Conservation (phyloP, 1,284 basidiomycete genomes). For the Cutaneotrichosporon sp. region DNA sequence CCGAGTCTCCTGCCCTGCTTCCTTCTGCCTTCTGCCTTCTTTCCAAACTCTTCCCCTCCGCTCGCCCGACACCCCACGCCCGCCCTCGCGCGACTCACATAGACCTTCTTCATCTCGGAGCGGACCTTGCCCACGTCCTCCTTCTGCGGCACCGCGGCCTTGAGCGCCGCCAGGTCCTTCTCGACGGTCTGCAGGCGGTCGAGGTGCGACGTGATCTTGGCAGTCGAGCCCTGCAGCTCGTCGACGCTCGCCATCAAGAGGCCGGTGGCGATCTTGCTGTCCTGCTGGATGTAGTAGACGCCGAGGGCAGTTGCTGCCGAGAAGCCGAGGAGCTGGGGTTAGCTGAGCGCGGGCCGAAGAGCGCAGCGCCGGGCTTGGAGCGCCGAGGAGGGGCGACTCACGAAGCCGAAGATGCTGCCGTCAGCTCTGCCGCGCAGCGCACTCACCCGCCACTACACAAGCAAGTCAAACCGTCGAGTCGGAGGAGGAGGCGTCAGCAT, state of each 20-base stretch:
- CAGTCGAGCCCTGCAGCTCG: conserved; percentile 78
- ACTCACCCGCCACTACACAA: conserved; percentile 67
- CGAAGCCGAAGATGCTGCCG: conserved; percentile 77
- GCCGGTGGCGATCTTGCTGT: conserved; percentile 82
- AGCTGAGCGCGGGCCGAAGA: conserved; percentile 61
- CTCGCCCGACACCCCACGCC: not conserved
- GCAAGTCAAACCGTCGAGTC: no score
- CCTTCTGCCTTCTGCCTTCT: not conserved
- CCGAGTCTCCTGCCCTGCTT: not conserved
- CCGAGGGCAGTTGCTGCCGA: conserved; percentile 58
- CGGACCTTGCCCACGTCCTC: conserved; percentile 74
- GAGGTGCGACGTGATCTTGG: conserved; percentile 80
- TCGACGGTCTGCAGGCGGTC: conserved; percentile 82
- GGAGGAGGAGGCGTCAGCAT: not conserved
- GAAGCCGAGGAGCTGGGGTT: conserved; percentile 65
- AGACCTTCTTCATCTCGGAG: conserved; percentile 80
- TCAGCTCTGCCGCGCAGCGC: conserved; percentile 4
- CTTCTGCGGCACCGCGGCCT: conserved; percentile 67
- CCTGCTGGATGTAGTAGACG: conserved; percentile 82
- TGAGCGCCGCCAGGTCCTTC: conserved; percentile 77
- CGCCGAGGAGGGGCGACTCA: conserved; percentile 55
- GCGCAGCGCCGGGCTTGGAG: no score
- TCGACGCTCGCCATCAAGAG: conserved; percentile 81
- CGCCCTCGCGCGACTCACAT: conserved; percentile 52
- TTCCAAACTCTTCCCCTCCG: not conserved